phyloP scores from a whole-genome alignment of 164 flowering plant genomes.

The Aristolochia californica region DNA sequence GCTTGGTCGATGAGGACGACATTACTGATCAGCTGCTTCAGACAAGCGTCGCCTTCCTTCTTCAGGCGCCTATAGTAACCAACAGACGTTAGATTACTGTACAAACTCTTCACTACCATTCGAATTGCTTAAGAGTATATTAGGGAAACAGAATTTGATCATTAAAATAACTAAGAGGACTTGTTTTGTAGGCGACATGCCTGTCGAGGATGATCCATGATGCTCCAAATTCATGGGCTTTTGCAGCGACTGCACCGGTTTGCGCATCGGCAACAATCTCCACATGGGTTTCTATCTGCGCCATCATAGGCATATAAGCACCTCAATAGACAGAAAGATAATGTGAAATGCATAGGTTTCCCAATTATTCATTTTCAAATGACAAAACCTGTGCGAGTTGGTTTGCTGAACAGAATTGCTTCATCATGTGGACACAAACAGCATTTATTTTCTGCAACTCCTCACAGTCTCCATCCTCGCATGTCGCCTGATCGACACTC shows the following conservation, averaged over 20 bases:
- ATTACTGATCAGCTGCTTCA: conserved; percentile 21
- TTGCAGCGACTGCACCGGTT: no score
- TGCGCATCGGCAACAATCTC: no score
- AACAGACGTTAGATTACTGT: background rate
- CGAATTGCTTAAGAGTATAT: background rate
- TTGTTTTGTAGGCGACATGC: no score
- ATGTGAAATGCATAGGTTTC: no score
- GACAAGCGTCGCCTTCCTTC: conserved; percentile 22
- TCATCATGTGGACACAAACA: conserved; percentile 23
- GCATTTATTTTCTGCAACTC: conserved; percentile 9
- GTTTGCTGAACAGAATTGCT: conserved; percentile 18
- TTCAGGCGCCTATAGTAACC: conserved; percentile 17
- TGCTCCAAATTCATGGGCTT: conserved; percentile 25
- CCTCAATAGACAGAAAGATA: no score
- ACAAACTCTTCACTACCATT: background rate
- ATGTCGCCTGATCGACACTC: no score
- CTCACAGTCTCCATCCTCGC: conserved; percentile 1
- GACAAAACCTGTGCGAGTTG: conserved; percentile 16
- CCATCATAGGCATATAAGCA: no score
- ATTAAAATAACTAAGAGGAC: background rate
- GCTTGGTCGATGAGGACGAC: conserved; percentile 24
- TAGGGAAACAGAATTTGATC: background rate
- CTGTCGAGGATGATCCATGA: conserved; percentile 32
- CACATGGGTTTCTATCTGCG: no score
- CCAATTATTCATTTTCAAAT: no score